Base-by-base conservation (phyloP, 352 stramenopile genomes). In the Globisporangium echinulatum region DNA sequence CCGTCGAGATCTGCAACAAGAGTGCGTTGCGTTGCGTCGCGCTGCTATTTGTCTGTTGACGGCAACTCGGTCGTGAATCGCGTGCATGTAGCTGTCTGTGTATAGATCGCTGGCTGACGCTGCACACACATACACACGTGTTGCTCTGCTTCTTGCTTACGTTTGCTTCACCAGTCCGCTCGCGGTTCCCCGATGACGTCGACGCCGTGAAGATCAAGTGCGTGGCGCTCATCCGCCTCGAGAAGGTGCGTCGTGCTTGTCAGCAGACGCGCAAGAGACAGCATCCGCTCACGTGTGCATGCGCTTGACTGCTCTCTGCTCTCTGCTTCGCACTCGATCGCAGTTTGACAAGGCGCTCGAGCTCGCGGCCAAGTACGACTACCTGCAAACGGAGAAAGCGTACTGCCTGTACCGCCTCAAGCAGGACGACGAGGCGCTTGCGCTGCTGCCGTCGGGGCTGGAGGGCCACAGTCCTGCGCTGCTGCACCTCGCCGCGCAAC, bases 271-370 rank as follows among this genome's bases (percentile, higher is more conserved):
- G 25, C 25, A 25, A 25, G 25, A 1, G 25, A 25, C 25, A 25
- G 25, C 25, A 25, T 25, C 25, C 13, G n/a, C n/a, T 36, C 7
- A 50, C 15, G 5, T 5, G 15, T 17, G 4, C 14, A 36, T 17
- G 10, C 5, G 4, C 14, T 7, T 2, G 11, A 19, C 14, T 36
- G 5, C 46, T 33, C 15, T 25, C 46, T 5, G 4, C 13, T 25
- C 10, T 9, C 4, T 33, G 3, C 37, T 3, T 5, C 19, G 7
- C 11, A 44, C 40, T 44, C 40, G 40, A 44, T 44, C 2, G 11
- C 40, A 93, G 82, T 90, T 91, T 63, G 85, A 94, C 62, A 94
- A 94, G 63, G 85, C 85, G 61, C 66, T 94, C 40, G 82, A 94
- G 57, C 52, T 92, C 40, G 81, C 82, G 7, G 54, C 62, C 58